phyloP scores from a whole-genome alignment of 192 early-diverging fungal genomes.

The Backusella circina region DNA sequence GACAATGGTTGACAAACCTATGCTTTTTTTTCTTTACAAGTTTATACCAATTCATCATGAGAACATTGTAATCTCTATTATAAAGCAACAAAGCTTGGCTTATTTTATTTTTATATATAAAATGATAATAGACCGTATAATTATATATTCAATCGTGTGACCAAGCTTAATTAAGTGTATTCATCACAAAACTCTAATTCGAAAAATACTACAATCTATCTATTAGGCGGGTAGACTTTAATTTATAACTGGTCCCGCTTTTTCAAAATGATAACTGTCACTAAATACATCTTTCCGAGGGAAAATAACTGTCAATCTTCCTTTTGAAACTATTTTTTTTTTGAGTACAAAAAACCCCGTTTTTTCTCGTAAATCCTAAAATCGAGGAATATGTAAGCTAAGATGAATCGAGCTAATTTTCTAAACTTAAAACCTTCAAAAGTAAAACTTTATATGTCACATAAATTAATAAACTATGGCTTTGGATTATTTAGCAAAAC shows the following conservation, averaged over 20 bases:
- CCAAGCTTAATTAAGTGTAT: background rate
- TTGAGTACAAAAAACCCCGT: background rate
- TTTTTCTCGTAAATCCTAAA: background rate
- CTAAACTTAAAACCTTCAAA: background rate
- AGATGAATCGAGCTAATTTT: background rate
- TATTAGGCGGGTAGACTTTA: background rate
- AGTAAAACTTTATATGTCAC: too few species aligned
- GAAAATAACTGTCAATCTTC: background rate
- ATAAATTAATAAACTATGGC: too few species aligned
- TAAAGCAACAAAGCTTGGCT: too few species aligned
- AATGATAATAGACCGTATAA: too few species aligned
- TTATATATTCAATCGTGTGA: background rate
- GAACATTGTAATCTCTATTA: too few species aligned
- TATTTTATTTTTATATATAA: too few species aligned
- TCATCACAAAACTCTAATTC: background rate
- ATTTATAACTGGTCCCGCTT: background rate
- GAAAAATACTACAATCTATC: background rate
- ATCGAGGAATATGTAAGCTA: too few species aligned
- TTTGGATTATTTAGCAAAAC: too few species aligned
- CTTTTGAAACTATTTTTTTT: too few species aligned
- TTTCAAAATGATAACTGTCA: background rate
- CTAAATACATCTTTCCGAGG: background rate
- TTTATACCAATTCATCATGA: too few species aligned
- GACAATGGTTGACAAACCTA: too few species aligned
- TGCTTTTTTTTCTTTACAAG: too few species aligned